Percentiles rank a stretch among this genome's conserved stretches.
phyloP scores from a whole-genome alignment of 176 grass and related monocot genomes.

The Ananas comosus region DNA sequence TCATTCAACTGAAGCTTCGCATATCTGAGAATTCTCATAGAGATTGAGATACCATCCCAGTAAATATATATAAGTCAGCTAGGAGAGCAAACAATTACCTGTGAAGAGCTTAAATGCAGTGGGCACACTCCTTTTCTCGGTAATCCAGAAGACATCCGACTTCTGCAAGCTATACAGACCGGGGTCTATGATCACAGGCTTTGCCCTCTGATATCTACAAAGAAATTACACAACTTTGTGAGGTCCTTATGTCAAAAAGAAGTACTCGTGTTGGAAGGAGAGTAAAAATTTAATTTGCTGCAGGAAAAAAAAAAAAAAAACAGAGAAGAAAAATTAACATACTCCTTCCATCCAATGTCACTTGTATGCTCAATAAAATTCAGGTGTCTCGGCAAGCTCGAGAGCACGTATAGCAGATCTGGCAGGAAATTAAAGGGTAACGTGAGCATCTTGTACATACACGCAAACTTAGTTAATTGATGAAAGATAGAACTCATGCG shows the following conservation, averaged over 20 bases:
- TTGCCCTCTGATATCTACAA: slow-evolving; percentile 90
- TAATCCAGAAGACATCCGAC: slow-evolving; percentile 92
- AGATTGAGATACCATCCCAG: neutral
- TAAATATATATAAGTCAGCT: neutral
- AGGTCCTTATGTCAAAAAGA: slow-evolving; percentile 3
- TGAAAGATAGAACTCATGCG: no score
- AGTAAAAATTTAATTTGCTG: neutral
- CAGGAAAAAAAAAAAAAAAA: slow-evolving; percentile 9
- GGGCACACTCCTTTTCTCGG: slow-evolving; percentile 79
- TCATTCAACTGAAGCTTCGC: no score
- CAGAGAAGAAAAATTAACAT: slow-evolving; percentile 24
- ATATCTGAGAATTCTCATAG: neutral
- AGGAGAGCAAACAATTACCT: slow-evolving; percentile 35
- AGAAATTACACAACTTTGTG: slow-evolving; percentile 14
- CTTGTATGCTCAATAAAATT: slow-evolving; percentile 98
- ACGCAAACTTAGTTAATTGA: no score
- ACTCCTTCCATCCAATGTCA: slow-evolving; percentile 99
- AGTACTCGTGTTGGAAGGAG: slow-evolving; percentile 3
- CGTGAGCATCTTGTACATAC: neutral
- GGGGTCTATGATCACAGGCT: slow-evolving; percentile 91
- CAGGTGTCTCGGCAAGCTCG: slow-evolving; percentile 70
- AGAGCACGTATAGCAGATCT: slow-evolving; percentile 77
- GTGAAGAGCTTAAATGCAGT: slow-evolving; percentile 99
- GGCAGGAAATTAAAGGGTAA: slow-evolving; percentile 2
- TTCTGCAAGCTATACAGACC: slow-evolving; percentile 88